Evolutionary conservation across 805 yeast genomes (phyloP).

Genomic region (Sugiyamaella marilandica): DNA sequence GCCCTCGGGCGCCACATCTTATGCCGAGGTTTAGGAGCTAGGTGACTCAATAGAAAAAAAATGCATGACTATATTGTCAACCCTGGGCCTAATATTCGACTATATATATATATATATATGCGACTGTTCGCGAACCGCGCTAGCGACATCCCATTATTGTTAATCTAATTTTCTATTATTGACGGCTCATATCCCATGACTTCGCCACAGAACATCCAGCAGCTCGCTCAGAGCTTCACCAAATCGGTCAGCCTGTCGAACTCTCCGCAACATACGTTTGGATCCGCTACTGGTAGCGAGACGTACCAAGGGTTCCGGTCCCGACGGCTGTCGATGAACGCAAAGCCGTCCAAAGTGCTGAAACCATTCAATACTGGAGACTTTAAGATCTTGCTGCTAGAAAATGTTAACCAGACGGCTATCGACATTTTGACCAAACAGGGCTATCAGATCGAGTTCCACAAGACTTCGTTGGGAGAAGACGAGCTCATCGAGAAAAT

Average conservation of each 20-base stretch:
- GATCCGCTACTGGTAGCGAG: slow-evolving; percentile 7
- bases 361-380: slow-evolving; percentile 96
- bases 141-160: background rate
- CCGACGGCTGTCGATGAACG: slow-evolving; percentile 18
- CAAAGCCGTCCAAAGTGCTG: slow-evolving; percentile 44
- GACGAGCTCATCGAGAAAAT: slow-evolving; percentile 93
- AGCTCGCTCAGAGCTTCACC: slow-evolving; percentile 16
- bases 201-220: slow-evolving; percentile 28
- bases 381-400: slow-evolving; percentile 82
- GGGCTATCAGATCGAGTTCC: slow-evolving; percentile 96
- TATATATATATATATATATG: too few relatives aligned
- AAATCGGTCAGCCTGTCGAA: slow-evolving; percentile 21
- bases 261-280: slow-evolving; percentile 21
- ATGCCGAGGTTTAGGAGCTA: background rate
- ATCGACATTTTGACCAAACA: slow-evolving; percentile 76
- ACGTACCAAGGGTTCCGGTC: slow-evolving; percentile 4
- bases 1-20: background rate
- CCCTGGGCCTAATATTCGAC: slow-evolving; percentile 1
- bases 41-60: slow-evolving; percentile 1
- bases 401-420: slow-evolving; percentile 92
- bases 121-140: too few relatives aligned
- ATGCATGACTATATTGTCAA: background rate
- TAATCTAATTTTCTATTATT: background rate
- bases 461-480: slow-evolving; percentile 83
- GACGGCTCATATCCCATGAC: slow-evolving; percentile 22